Conservation (phyloP, 1,139 yeast species). For the Sugiyamaella xylanicola region DNA sequence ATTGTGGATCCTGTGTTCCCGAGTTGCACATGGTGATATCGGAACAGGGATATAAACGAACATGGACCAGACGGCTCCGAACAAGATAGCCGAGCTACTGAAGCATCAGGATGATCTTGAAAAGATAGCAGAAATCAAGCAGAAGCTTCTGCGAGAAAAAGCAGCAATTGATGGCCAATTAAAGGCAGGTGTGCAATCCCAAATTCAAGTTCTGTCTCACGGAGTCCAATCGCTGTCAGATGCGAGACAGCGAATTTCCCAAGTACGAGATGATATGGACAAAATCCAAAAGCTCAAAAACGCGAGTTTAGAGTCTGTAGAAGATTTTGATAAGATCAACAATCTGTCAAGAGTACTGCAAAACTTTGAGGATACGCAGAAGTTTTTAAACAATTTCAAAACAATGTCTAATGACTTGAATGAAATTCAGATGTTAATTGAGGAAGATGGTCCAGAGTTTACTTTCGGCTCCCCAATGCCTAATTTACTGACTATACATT, state of each 20-base stretch:
- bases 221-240: constrained; percentile 40
- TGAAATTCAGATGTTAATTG: constrained; percentile 56
- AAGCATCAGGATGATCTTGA: constrained; percentile 49
- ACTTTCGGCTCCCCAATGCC: constrained; percentile 56
- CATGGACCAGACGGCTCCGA: constrained; percentile 18
- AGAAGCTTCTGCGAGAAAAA: constrained; percentile 68
- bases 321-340: constrained; percentile 62
- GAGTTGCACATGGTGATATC: too few relatives aligned
- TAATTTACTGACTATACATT: constrained; percentile 67
- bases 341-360: constrained; percentile 67
- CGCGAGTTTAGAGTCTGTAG: constrained; percentile 41
- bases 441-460: constrained; percentile 52
- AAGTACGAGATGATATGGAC: constrained; percentile 38
- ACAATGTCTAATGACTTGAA: constrained; percentile 56
- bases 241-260: constrained; percentile 37
- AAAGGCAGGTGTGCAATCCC: constrained; percentile 62
- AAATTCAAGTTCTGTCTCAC: constrained; percentile 54
- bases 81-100: constrained; percentile 37
- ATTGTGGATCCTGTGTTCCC: too few relatives aligned
- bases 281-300: constrained; percentile 35
- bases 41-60: background rate
- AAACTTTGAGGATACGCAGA: constrained; percentile 68
- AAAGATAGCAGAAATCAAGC: constrained; percentile 56
- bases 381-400: constrained; percentile 64
- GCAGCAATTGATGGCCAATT: constrained; percentile 72